phyloP scores from a whole-genome alignment of 257 asterid genomes.

The Datura wrightii region DNA sequence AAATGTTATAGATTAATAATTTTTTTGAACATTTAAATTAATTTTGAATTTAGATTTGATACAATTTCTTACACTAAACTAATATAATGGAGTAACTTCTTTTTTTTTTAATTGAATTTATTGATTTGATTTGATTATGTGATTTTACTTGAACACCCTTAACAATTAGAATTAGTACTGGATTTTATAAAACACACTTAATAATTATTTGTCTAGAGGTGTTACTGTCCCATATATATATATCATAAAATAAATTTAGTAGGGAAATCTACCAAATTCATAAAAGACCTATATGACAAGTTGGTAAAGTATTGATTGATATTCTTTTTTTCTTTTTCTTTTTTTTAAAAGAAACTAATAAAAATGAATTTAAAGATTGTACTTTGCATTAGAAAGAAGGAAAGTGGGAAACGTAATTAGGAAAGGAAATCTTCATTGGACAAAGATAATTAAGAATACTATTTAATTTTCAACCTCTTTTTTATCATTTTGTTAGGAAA shows the following conservation, averaged over 20 bases:
- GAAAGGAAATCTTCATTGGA: conserved; percentile 22
- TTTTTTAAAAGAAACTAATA: neutral
- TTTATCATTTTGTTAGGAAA: conserved; percentile 21
- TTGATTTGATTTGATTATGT: too few species aligned
- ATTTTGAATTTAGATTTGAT: too few species aligned
- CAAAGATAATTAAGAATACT: conserved; percentile 4
- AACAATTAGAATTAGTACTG: neutral
- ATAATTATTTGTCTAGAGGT: neutral
- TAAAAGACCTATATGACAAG: neutral
- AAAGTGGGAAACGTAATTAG: conserved; percentile 18
- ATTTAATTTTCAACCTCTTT: neutral
- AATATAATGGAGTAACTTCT: too few species aligned
- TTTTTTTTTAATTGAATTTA: too few species aligned
- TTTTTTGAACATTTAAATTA: too few species aligned
- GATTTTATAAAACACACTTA: neutral
- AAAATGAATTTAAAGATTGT: neutral
- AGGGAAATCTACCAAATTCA: conserved; percentile 21
- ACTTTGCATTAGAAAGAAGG: conserved; percentile 22
- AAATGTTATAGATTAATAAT: too few species aligned
- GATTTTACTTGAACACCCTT: neutral
- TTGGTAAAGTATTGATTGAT: conserved; percentile 6
- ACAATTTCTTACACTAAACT: too few species aligned
- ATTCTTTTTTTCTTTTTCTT: neutral
- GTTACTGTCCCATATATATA: neutral
- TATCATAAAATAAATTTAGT: neutral